Conservation (phyloP, 2,329 filamentous ascomycete genomes). For the Pestalotiopsis sp. region DNA sequence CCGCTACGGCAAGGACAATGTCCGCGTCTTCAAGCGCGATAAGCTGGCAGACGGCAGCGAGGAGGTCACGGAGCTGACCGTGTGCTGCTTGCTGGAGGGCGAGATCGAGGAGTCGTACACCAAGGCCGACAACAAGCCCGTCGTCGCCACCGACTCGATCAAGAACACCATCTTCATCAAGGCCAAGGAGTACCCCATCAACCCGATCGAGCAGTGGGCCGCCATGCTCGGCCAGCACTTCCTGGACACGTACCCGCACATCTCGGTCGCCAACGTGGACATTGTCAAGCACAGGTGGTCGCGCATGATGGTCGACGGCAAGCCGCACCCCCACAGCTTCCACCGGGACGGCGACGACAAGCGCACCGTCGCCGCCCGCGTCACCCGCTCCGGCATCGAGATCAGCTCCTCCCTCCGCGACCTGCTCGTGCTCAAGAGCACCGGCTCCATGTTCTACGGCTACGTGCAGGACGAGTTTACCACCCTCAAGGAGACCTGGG, state of each 20-base stretch:
- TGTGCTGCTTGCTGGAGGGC: constrained; percentile 90
- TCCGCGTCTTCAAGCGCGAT: constrained; percentile 95
- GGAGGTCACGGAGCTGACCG: constrained; percentile 91
- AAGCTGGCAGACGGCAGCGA: constrained; percentile 72
- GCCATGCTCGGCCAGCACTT: constrained; percentile 87
- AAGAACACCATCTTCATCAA: constrained; percentile 97
- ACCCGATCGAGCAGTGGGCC: constrained; percentile 90
- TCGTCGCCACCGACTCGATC: constrained; percentile 96
- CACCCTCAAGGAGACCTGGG: constrained; percentile 86
- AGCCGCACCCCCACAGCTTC: constrained; percentile 95
- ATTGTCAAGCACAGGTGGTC: constrained; percentile 90
- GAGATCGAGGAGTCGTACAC: constrained; percentile 92
- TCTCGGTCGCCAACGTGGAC: constrained; percentile 80
- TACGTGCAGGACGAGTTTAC: constrained; percentile 95
- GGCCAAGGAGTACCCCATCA: constrained; percentile 90
- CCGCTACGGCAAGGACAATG: constrained; percentile 94
- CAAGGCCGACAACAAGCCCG: constrained; percentile 86
- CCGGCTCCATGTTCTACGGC: constrained; percentile 92
- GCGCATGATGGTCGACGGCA: constrained; percentile 82
- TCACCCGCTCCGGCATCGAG: constrained; percentile 69
- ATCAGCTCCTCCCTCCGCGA: constrained; percentile 80
- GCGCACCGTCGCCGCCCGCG: constrained; percentile 75
- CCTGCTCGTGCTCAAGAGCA: constrained; percentile 92
- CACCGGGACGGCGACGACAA: constrained; percentile 87
- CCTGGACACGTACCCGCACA: constrained; percentile 84